phyloP scores from a whole-genome alignment of 176 grass and related monocot genomes.

The Tillandsia fasciculata region DNA sequence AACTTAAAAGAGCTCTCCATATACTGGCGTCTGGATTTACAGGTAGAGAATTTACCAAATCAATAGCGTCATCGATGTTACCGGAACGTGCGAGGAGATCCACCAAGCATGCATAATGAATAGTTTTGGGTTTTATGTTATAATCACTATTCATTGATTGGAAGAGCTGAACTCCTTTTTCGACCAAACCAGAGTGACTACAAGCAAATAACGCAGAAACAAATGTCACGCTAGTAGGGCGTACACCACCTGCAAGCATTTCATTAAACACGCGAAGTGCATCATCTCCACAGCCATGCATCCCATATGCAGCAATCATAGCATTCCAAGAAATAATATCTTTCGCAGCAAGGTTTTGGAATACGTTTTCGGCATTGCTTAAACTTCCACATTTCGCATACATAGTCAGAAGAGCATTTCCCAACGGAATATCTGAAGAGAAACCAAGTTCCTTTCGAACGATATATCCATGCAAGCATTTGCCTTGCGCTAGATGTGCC shows the following conservation, averaged over 20 bases:
- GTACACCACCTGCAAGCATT: not conserved
- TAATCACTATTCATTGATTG: conserved; percentile 14
- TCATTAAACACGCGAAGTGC: conserved; percentile 9
- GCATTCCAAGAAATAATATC: conserved; percentile 24
- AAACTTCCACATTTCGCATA: conserved; percentile 23
- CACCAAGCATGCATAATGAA: conserved; percentile 22
- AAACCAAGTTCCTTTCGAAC: conserved; percentile 14
- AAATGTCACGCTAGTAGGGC: conserved; percentile 14
- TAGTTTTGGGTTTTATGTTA: conserved; percentile 4
- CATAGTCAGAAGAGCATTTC: conserved; percentile 23
- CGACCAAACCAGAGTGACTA: conserved; percentile 18
- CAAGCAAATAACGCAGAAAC: conserved; percentile 19
- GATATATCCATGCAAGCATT: conserved; percentile 18
- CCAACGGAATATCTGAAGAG: conserved; percentile 2
- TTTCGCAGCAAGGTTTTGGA: conserved; percentile 3
- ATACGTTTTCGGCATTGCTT: conserved; percentile 10
- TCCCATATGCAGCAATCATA: conserved; percentile 25
- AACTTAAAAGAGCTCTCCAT: conserved; percentile 17
- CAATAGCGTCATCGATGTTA: conserved; percentile 9
- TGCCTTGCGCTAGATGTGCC: conserved; percentile 5
- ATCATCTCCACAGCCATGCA: conserved; percentile 18
- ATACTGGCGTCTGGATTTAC: conserved; percentile 17
- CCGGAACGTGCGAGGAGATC: conserved; percentile 21
- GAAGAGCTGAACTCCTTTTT: conserved; percentile 18
- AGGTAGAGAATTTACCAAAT: conserved; percentile 8